Evolutionary conservation across 2,329 filamentous ascomycete species (phyloP).

Genomic region (Phyllosticta citribraziliensis): DNA sequence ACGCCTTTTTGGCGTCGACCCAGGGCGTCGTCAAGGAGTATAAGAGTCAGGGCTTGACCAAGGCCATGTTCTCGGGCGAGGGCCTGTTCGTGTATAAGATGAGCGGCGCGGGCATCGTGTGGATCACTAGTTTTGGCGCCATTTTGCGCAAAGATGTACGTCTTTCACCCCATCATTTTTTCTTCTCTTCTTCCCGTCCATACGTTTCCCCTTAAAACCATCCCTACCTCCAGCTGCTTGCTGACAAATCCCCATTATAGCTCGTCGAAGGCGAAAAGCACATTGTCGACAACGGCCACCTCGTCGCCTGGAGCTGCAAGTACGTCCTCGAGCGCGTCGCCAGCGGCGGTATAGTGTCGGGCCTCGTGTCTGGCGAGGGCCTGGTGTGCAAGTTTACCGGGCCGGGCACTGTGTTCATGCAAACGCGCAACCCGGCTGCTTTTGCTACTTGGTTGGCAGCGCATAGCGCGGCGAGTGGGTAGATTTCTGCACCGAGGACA

Average conservation of each 20-base stretch:
- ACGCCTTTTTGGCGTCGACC: conserved; percentile 77
- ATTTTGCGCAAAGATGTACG: conserved; percentile 89
- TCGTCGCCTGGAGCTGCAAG: conserved; percentile 95
- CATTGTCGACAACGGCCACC: conserved; percentile 83
- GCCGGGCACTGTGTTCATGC: conserved; percentile 83
- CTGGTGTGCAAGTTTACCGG: conserved; percentile 87
- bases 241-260: conserved; percentile 19
- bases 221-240: neutral
- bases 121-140: conserved; percentile 88
- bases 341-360: conserved; percentile 88
- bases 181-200: neutral
- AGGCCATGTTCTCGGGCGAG: conserved; percentile 90
- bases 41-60: conserved; percentile 74
- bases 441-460: conserved; percentile 45
- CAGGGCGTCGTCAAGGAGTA: conserved; percentile 82
- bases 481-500: neutral
- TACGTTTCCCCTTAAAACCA: too few species aligned
- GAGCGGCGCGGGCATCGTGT: conserved; percentile 68
- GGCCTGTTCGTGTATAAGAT: conserved; percentile 87
- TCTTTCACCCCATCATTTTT: conserved; percentile 15
- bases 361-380: conserved; percentile 70
- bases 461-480: neutral
- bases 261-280: conserved; percentile 66
- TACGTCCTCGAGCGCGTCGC: conserved; percentile 85
- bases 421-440: conserved; percentile 73